These are phyloP conservation scores for Thoreauomyces humboldtii DNA, from an alignment of 192 early-diverging fungal genomes.

Conservation along the genomic window DNA sequence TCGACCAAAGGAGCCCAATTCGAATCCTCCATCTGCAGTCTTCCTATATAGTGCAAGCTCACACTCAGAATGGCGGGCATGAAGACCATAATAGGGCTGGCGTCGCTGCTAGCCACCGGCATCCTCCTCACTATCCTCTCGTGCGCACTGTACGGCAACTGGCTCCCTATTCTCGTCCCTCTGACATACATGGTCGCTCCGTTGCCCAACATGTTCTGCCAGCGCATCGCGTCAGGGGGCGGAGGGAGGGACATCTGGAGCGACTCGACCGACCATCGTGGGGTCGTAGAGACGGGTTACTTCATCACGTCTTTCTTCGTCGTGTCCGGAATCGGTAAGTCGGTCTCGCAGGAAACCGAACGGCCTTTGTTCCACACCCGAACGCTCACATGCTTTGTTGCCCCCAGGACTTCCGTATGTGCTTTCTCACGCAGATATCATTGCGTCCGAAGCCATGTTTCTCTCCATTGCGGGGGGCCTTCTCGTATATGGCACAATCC, in stretches of 20 bases:
- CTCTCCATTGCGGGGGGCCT: constrained; percentile 90
- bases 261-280: constrained; percentile 29
- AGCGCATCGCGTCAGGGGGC: constrained; percentile 63
- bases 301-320: constrained; percentile 92
- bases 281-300: constrained; percentile 55
- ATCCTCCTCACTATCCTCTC: constrained; percentile 93
- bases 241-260: constrained; percentile 32
- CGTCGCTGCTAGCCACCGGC: constrained; percentile 87
- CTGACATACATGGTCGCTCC: constrained; percentile 91
- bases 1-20: too few species aligned
- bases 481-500: constrained; percentile 89
- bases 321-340: constrained; percentile 82
- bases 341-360: neutral
- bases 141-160: constrained; percentile 92
- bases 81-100: constrained; percentile 75
- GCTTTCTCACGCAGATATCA: constrained; percentile 47
- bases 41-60: too few species aligned
- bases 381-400: neutral
- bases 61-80: constrained; percentile 43
- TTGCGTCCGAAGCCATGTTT: constrained; percentile 79
- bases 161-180: constrained; percentile 93
- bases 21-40: too few species aligned
- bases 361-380: neutral
- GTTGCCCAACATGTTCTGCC: constrained; percentile 84
- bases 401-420: constrained; percentile 24